Evolutionary conservation across 2,329 filamentous ascomycete genomes (phyloP).

Genomic region (Scortechinia acanthostroma): DNA sequence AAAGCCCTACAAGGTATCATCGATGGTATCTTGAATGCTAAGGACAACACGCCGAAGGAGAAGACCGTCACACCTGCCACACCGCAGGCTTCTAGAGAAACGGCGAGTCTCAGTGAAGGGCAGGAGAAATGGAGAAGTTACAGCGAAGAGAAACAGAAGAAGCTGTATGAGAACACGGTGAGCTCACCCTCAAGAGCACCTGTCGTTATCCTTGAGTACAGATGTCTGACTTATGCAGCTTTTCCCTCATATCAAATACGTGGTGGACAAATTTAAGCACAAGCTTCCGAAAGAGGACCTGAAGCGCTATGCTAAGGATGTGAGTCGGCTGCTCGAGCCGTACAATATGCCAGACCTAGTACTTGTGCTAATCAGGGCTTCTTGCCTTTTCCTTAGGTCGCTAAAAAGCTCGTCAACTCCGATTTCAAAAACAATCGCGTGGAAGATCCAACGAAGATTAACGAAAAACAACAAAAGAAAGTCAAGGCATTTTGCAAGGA

Average conservation of each 20-base stretch:
- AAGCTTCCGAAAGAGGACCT: slow-evolving; percentile 76
- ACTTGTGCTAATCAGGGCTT: too few species aligned
- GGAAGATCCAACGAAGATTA: slow-evolving; percentile 70
- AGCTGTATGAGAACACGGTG: slow-evolving; percentile 89
- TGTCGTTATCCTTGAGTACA: neutral
- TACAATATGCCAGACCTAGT: too few species aligned
- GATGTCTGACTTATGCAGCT: slow-evolving; percentile 41
- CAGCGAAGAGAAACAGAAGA: slow-evolving; percentile 81
- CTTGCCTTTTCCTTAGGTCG: slow-evolving; percentile 39
- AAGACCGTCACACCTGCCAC: slow-evolving; percentile 58
- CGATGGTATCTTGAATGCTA: slow-evolving; percentile 71
- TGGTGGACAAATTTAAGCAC: slow-evolving; percentile 79
- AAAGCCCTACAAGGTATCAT: slow-evolving; percentile 75
- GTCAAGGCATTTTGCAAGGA: slow-evolving; percentile 78
- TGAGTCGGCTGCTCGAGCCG: too few species aligned
- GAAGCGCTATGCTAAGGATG: slow-evolving; percentile 53
- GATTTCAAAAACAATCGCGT: slow-evolving; percentile 90
- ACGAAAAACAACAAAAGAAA: slow-evolving; percentile 71
- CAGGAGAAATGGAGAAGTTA: slow-evolving; percentile 61
- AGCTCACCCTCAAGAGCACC: too few species aligned
- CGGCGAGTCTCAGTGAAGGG: slow-evolving; percentile 41
- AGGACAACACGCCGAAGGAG: slow-evolving; percentile 40
- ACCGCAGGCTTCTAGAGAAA: slow-evolving; percentile 41
- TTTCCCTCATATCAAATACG: slow-evolving; percentile 75
- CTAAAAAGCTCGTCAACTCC: slow-evolving; percentile 82